These are phyloP conservation scores for Psilocybe cyanescens DNA, from an alignment of 768 basidiomycete genomes.

Conservation along the genomic window DNA sequence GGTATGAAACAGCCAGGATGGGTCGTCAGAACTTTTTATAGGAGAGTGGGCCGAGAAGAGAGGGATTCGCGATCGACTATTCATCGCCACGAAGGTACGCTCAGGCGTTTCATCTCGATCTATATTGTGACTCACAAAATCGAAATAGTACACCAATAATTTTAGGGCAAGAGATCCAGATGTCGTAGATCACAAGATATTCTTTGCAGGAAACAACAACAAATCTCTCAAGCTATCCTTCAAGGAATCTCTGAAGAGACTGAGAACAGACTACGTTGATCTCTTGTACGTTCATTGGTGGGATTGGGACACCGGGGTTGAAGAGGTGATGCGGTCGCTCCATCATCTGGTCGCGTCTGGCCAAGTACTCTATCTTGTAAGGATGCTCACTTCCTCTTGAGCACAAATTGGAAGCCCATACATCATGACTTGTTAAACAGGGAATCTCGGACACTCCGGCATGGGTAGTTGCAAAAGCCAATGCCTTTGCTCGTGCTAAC, in stretches of 20 bases:
- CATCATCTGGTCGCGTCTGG: conserved; percentile 53
- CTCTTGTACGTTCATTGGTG: conserved; percentile 50
- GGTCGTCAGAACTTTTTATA: conserved; percentile 54
- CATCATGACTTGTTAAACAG: conserved; percentile 16
- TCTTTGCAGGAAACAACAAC: conserved; percentile 32
- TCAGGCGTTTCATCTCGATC: conserved; percentile 10
- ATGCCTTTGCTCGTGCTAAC: conserved; percentile 52
- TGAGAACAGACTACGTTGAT: conserved; percentile 49
- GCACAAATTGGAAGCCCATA: not conserved
- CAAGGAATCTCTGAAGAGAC: conserved; percentile 44
- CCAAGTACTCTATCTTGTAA: conserved; percentile 50
- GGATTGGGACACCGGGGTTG: conserved; percentile 55
- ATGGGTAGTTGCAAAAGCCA: conserved; percentile 51
- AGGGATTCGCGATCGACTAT: conserved; percentile 49
- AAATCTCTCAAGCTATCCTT: conserved; percentile 49
- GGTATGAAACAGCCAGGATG: conserved; percentile 45
- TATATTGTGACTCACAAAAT: too few species aligned
- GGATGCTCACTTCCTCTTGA: not conserved
- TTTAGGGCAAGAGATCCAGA: conserved; percentile 30
- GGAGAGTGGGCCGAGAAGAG: conserved; percentile 57
- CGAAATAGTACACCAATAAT: conserved; percentile 32
- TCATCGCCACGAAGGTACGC: conserved; percentile 49
- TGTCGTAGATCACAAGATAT: conserved; percentile 20
- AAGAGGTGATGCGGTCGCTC: conserved; percentile 60
- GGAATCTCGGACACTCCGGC: conserved; percentile 48